Evolutionary conservation across 345 rosid species (phyloP).

Genomic region (Barbarea vulgaris): DNA sequence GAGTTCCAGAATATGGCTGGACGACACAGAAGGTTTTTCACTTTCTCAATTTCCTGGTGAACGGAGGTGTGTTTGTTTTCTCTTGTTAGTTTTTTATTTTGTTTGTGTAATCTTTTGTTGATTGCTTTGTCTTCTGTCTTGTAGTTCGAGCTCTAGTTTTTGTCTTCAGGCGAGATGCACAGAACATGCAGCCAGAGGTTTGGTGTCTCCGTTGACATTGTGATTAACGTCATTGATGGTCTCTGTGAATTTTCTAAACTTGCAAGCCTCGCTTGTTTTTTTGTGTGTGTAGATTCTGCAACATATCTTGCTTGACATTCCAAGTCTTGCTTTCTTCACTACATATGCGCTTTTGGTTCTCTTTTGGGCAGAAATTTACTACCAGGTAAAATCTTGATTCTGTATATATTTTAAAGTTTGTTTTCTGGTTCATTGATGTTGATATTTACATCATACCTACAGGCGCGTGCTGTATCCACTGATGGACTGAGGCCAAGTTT

Average conservation of each 20-base stretch:
- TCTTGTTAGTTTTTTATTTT: neutral
- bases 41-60: constrained; percentile 85
- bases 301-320: constrained; percentile 77
- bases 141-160: constrained; percentile 81
- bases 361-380: constrained; percentile 90
- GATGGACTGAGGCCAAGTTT: constrained; percentile 88
- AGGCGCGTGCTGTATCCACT: constrained; percentile 88
- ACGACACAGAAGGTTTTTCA: constrained; percentile 96
- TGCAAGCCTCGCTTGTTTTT: constrained; percentile 6
- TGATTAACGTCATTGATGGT: constrained; percentile 6
- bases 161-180: constrained; percentile 61
- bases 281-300: constrained; percentile 59
- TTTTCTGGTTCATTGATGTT: neutral
- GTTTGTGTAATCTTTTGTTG: neutral
- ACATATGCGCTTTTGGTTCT: constrained; percentile 77
- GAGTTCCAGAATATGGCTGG: constrained; percentile 98
- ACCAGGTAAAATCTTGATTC: constrained; percentile 51
- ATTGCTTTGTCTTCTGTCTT: neutral
- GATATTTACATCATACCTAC: constrained; percentile 27
- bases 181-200: constrained; percentile 68
- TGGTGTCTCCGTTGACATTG: neutral
- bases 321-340: constrained; percentile 72
- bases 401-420: neutral
- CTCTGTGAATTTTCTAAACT: neutral
- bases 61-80: constrained; percentile 59